Evolutionary conservation across 306 rosid genomes (phyloP).

Genomic region (Malus sylvestris): DNA sequence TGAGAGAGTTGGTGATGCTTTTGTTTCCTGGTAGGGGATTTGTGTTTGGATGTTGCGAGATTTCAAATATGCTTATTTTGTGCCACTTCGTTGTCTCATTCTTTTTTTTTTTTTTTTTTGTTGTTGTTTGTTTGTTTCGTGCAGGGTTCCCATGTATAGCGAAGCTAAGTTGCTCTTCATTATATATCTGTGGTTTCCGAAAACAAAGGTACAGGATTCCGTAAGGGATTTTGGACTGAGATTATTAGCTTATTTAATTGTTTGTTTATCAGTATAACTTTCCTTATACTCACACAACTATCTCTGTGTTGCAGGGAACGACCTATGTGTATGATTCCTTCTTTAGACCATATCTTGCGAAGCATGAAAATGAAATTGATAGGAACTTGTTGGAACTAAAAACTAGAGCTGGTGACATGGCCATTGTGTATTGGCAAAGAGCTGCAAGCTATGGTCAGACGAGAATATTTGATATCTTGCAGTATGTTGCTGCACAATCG

Average conservation of each 20-base stretch:
- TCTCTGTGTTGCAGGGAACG: constrained; percentile 54
- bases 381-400: constrained; percentile 68
- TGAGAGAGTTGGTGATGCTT: constrained; percentile 74
- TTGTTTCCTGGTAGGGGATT: constrained; percentile 67
- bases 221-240: constrained; percentile 12
- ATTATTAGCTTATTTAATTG: not conserved
- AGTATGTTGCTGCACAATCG: constrained; percentile 77
- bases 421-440: constrained; percentile 62
- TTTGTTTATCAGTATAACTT: not conserved
- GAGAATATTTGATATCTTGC: constrained; percentile 62
- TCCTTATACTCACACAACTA: constrained; percentile 1
- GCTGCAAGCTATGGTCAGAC: constrained; percentile 77
- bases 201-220: constrained; percentile 54
- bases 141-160: constrained; percentile 95
- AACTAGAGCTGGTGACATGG: constrained; percentile 68
- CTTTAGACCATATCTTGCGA: constrained; percentile 75
- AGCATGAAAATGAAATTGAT: constrained; percentile 81
- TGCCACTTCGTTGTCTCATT: not conserved
- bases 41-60: constrained; percentile 18
- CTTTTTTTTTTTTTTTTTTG: not conserved
- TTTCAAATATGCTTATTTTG: constrained; percentile 1
- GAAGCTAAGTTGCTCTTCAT: constrained; percentile 90
- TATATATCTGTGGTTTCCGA: constrained; percentile 87
- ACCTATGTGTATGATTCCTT: constrained; percentile 76
- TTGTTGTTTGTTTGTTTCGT: not conserved